phyloP scores from a whole-genome alignment of 805 yeast species.

The Ascoidea rubescens region DNA sequence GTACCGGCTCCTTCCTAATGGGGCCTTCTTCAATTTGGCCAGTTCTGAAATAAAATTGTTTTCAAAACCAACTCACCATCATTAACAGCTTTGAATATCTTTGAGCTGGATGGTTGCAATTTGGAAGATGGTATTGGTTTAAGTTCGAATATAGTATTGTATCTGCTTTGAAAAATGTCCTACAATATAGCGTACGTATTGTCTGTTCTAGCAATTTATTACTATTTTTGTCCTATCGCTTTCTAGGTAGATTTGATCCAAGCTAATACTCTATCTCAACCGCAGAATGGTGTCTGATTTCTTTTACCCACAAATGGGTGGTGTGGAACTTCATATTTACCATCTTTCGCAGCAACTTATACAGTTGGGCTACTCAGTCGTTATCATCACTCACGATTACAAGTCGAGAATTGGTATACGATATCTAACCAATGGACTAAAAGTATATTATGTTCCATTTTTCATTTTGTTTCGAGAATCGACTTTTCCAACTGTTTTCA shows the following conservation, averaged over 20 bases:
- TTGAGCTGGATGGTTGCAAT: too few relatives aligned
- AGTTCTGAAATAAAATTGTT: too few relatives aligned
- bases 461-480: slow-evolving; percentile 70
- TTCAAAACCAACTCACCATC: too few relatives aligned
- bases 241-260: slow-evolving; percentile 5
- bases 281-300: slow-evolving; percentile 77
- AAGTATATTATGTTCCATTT: slow-evolving; percentile 84
- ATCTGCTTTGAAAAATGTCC: too few relatives aligned
- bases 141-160: too few relatives aligned
- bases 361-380: slow-evolving; percentile 70
- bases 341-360: slow-evolving; percentile 79
- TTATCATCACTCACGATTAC: slow-evolving; percentile 82
- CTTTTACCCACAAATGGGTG: slow-evolving; percentile 98
- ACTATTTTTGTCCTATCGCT: neutral
- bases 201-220: neutral
- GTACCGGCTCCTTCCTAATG: too few relatives aligned
- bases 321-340: slow-evolving; percentile 90
- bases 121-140: too few relatives aligned
- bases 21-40: too few relatives aligned
- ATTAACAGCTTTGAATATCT: too few relatives aligned
- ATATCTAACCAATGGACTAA: slow-evolving; percentile 75
- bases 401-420: slow-evolving; percentile 74
- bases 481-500: slow-evolving; percentile 80
- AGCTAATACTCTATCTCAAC: too few relatives aligned
- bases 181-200: too few relatives aligned